Evolutionary conservation across 169 alveolate genomes (phyloP), one percentile per base, ranked within the genome.

Genomic region (Blepharisma undulans): DNA sequence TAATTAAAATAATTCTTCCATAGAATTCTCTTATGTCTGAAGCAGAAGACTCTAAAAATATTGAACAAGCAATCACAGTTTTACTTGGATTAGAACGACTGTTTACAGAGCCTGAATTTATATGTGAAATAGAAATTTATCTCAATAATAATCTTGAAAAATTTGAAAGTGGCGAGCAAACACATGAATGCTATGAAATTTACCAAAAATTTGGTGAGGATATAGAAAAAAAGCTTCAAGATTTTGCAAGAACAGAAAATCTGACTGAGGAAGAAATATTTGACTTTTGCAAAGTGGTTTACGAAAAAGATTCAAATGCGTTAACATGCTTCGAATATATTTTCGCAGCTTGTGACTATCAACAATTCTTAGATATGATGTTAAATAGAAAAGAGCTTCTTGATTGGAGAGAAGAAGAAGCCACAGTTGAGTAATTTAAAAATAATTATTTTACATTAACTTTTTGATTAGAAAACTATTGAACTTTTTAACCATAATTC

Each of bases 301-400:
- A 86, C 30, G 72, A 86, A 22, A 25, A 86, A 14, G 84, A 86
- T 85, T 48, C 81, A 22, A 22, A 30, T 36, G 60, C 84, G 8
- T 72, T 86, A 22, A 86, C 91, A 4, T 86, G 91, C 84, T 72
- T 86, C 36, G 91, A 86, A 72, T 86, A 86, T 72, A 86, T 86
- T 71, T 19, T 86, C n/a, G 80, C 91, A 4, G 91, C 91, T 66
- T 27, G 80, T 60, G 91, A 86, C n/a, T 86, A 86, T 72, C 25
- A 61, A 10, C 84, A 86, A 16, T 86, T 86, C 34, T 36, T 86
- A 30, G 91, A 61, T n/a, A 71, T 86, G 84, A 72, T 86, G 84
- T 85, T 86, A 14, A 72, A 36, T 66, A 22, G 91, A 4, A 86
- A 72, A 48, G 34, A 86, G 7, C 72, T 86, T 21, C 84, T 32